These are phyloP conservation scores for Magnusiomyces sp. DNA, from an alignment of 1,139 yeast species.

Conservation along the genomic window DNA sequence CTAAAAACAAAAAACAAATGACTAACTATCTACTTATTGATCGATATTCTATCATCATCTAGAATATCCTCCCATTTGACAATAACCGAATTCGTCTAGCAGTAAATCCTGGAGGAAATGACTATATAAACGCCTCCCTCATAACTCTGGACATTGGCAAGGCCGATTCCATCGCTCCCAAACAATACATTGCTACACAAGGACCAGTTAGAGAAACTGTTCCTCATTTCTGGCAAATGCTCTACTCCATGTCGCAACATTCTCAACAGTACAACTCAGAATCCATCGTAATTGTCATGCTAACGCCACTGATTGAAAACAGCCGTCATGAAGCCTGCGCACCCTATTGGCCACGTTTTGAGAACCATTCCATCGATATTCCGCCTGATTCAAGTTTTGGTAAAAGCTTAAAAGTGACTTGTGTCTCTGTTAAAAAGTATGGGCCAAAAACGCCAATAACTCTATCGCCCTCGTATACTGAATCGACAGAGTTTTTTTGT, in stretches of 20 bases:
- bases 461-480: not conserved
- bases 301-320: constrained; percentile 67
- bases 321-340: constrained; percentile 52
- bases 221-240: constrained; percentile 83
- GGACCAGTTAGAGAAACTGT: constrained; percentile 63
- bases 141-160: constrained; percentile 28
- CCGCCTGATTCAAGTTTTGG: constrained; percentile 16
- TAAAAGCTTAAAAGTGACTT: constrained; percentile 13
- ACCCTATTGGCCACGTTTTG: constrained; percentile 59
- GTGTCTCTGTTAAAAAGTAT: constrained; percentile 6
- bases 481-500: not conserved
- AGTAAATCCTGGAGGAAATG: constrained; percentile 25
- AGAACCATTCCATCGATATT: constrained; percentile 13
- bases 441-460: not conserved
- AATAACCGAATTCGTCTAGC: constrained; percentile 42
- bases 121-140: constrained; percentile 44
- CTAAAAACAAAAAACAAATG: too few species aligned
- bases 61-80: constrained; percentile 53
- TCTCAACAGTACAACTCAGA: constrained; percentile 25
- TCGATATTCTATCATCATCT: not conserved
- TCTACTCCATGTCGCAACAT: constrained; percentile 36
- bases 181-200: constrained; percentile 50
- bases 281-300: constrained; percentile 66
- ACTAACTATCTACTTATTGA: too few species aligned
- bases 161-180: constrained; percentile 22